Conservation (phyloP, 2,329 filamentous ascomycete species). For the Myriosclerotinia duriaeana region DNA sequence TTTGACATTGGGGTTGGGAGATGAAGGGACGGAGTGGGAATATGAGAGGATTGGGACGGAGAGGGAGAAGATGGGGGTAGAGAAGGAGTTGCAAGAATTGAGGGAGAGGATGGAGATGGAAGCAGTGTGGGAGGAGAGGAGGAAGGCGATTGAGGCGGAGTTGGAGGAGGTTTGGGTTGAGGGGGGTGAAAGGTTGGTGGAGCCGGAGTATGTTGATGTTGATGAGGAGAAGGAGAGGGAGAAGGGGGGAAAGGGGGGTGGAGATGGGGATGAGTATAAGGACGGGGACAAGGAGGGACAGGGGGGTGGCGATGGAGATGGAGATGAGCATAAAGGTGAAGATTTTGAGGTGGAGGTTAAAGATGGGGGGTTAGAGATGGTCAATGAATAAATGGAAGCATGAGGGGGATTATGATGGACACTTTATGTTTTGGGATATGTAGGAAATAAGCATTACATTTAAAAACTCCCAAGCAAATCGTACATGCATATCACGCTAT, state of each 20-base stretch:
- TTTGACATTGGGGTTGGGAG: slow-evolving; percentile 77
- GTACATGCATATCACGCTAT: too few relatives aligned
- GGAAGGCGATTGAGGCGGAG: slow-evolving; percentile 79
- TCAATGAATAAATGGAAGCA: not conserved
- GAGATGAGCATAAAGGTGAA: not conserved
- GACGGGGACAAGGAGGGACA: not conserved
- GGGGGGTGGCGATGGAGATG: not conserved
- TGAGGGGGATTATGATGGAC: too few relatives aligned
- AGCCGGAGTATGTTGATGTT: slow-evolving; percentile 25
- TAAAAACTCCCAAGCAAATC: too few relatives aligned
- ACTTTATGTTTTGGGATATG: too few relatives aligned
- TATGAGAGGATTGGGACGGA: slow-evolving; percentile 93
- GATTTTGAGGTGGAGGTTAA: not conserved
- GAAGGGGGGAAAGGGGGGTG: not conserved
- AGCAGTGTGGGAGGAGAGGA: slow-evolving; percentile 76
- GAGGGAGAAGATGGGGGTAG: slow-evolving; percentile 87
- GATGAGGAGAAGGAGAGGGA: not conserved
- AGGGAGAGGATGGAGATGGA: slow-evolving; percentile 78
- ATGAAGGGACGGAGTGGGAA: slow-evolving; percentile 83
- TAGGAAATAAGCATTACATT: too few relatives aligned
- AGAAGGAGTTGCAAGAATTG: slow-evolving; percentile 85
- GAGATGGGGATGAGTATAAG: not conserved
- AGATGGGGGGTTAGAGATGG: not conserved
- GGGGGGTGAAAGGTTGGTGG: slow-evolving; percentile 34
- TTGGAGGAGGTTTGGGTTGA: slow-evolving; percentile 50